Evolutionary conservation across 1,139 yeast genomes (phyloP), one percentile per base, ranked within the genome.

Genomic region (Protomyces pachydermus): DNA sequence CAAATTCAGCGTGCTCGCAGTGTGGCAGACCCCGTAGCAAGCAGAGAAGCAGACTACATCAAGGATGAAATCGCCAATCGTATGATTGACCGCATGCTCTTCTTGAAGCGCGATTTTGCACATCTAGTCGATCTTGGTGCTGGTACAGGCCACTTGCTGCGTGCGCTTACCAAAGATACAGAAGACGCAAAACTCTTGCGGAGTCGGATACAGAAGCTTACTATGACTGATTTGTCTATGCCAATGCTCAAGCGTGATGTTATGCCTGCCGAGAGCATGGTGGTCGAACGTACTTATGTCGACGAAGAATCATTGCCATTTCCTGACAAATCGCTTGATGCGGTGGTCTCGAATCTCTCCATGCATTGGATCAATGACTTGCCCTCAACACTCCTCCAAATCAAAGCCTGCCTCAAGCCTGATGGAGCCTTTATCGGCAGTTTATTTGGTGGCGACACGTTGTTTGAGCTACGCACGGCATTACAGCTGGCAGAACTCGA

Each of bases 311-410:
- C 57, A 12, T 54, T 63, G 14, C 65, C 61, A 28, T 60, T 60
- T 50, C 37, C 63, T 18, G 76, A 76, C 60, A 78, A 82, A 66
- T 76, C 81, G 46, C 87, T 80, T 70, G 95, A 88, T 74, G 88
- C 91, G 0, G 87, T 88, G 1, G 73, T 89, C 3, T 86, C 93
- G 1, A 88, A 87, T 71, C 75, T 88, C 71, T 82, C 89, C 37
- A 73, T 89, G 73, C 96, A 89, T 73, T 89, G 96, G 96, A 84
- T 88, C 65, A 89, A 89, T 71, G 93, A 89, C 70, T 79, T 89
- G 32, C 96, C 96, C 0, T 79, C 80, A 0, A 81, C 84, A 1
- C 79, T 88, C 61, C 74, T 77, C 25, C 80, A 83, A 66, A 80
- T 88, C 67, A 84, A 85, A 71, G 73, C 77, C n/a, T 80, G 87